phyloP scores from a whole-genome alignment of 805 yeast species.

The Starmerella asiatica region DNA sequence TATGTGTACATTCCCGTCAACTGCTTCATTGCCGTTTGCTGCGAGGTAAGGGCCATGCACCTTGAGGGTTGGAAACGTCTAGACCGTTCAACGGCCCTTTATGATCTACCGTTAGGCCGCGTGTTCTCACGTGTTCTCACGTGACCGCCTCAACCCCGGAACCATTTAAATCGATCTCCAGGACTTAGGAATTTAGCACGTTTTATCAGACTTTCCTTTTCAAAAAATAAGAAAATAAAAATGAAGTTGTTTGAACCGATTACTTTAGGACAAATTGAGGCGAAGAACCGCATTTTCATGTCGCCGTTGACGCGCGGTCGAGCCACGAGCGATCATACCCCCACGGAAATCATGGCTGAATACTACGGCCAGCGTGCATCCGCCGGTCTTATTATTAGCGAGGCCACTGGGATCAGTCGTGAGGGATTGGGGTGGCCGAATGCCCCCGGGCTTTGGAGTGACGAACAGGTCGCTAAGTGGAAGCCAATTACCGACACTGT shows the following conservation, averaged over 20 bases:
- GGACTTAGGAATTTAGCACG: no score
- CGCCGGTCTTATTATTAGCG: slow-evolving; percentile 37
- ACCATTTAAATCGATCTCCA: no score
- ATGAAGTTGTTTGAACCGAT: slow-evolving; percentile 30
- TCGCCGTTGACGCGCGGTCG: slow-evolving; percentile 42
- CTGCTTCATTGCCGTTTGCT: no score
- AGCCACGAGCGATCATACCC: slow-evolving; percentile 25
- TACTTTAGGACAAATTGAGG: slow-evolving; percentile 26
- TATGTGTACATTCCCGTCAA: no score
- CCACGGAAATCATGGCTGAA: slow-evolving; percentile 35
- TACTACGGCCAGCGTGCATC: slow-evolving; percentile 46
- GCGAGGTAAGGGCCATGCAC: no score
- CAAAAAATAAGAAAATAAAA: no score
- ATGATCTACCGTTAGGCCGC: no score
- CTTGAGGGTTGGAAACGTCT: no score
- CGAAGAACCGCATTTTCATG: slow-evolving; percentile 31
- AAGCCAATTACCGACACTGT: slow-evolving; percentile 26
- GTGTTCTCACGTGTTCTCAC: no score
- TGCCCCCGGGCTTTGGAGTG: slow-evolving; percentile 24
- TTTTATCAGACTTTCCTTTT: no score
- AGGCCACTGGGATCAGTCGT: slow-evolving; percentile 39
- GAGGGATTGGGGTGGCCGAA: slow-evolving; percentile 32
- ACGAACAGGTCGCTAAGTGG: slow-evolving; percentile 26
- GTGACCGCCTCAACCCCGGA: no score
- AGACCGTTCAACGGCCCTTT: no score